A percentile compares a stretch with the other conserved stretches of the same genome.
phyloP scores from a whole-genome alignment of 495 filamentous ascomycete genomes.

The Penicillium steckii region DNA sequence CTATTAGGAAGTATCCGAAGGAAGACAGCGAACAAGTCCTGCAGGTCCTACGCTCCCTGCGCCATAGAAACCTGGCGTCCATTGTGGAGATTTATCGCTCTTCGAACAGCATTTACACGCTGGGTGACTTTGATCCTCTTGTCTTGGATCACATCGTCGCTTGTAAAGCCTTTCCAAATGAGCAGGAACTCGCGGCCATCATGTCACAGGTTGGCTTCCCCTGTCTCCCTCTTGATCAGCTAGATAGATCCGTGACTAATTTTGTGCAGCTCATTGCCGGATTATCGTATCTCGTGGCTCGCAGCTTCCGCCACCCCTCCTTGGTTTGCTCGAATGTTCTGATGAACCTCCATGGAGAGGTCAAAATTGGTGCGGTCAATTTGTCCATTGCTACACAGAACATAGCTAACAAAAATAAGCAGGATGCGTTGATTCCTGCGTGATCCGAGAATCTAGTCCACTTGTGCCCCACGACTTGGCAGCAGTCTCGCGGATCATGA shows the following conservation, averaged over 20 bases:
- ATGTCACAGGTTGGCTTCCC: conserved; percentile 14
- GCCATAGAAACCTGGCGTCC: conserved; percentile 13
- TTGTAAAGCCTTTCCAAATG: conserved; percentile 14
- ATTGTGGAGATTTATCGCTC: conserved; percentile 8
- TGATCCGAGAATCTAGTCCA: not conserved
- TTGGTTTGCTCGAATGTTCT: too few relatives aligned
- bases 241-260: conserved; percentile 1
- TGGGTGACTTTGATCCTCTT: conserved; percentile 14
- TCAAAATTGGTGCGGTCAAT: too few relatives aligned
- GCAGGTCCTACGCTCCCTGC: not conserved
- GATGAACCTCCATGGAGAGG: too few relatives aligned
- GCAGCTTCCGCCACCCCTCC: conserved; percentile 8
- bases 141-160: conserved; percentile 17
- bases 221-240: not conserved
- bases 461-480: conserved; percentile 7
- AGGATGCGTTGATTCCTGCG: conserved; percentile 13
- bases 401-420: too few relatives aligned
- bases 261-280: conserved; percentile 12
- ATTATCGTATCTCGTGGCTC: conserved; percentile 8
- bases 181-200: conserved; percentile 16
- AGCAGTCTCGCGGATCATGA: conserved; percentile 15
- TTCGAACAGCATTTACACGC: conserved; percentile 8
- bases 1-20: conserved; percentile 8
- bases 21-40: conserved; percentile 10
- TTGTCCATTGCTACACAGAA: too few relatives aligned